A percentile compares a stretch with the other conserved stretches of the same genome.
Evolutionary conservation across 108 stramenopile species (phyloP).

Genomic region (Pseudonitzschia delicatissima): DNA sequence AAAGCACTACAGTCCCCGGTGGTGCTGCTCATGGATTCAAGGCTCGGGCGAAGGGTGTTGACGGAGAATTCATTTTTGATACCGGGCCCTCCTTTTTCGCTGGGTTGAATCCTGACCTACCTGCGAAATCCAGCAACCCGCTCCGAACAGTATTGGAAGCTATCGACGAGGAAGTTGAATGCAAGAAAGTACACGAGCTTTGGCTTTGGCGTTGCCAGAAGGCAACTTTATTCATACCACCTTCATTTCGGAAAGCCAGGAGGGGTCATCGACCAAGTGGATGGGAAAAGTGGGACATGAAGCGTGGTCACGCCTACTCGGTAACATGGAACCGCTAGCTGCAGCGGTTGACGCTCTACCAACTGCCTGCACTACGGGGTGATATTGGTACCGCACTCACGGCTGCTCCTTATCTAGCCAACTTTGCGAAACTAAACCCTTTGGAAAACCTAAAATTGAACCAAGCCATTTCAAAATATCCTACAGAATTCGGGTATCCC

Average conservation of each 20-base stretch:
- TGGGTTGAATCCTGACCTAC: constrained; percentile 63
- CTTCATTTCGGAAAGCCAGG: constrained; percentile 34
- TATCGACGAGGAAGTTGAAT: constrained; percentile 59
- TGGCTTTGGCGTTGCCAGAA: constrained; percentile 66
- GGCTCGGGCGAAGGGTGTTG: constrained; percentile 21
- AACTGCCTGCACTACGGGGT: constrained; percentile 58
- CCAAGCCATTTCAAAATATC: constrained; percentile 54
- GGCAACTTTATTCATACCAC: constrained; percentile 64
- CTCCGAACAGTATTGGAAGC: constrained; percentile 62
- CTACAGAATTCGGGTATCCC: constrained; percentile 47
- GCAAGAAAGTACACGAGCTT: constrained; percentile 56
- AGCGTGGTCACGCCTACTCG: constrained; percentile 55
- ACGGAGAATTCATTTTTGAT: constrained; percentile 74
- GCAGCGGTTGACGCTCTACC: constrained; percentile 70
- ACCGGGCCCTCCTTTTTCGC: constrained; percentile 88
- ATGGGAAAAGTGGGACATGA: constrained; percentile 32
- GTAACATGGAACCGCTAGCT: constrained; percentile 60
- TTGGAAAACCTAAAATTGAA: constrained; percentile 72
- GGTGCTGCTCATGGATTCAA: constrained; percentile 83
- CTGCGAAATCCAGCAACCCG: constrained; percentile 60
- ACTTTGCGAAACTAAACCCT: constrained; percentile 68
- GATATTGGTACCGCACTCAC: constrained; percentile 58
- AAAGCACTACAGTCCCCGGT: constrained; percentile 74
- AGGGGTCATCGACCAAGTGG: constrained; percentile 38
- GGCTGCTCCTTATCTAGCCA: constrained; percentile 55